Evolutionary conservation across 1,139 yeast genomes (phyloP), one percentile per base, ranked within the genome.

Genomic region (Kodamaea sp.): DNA sequence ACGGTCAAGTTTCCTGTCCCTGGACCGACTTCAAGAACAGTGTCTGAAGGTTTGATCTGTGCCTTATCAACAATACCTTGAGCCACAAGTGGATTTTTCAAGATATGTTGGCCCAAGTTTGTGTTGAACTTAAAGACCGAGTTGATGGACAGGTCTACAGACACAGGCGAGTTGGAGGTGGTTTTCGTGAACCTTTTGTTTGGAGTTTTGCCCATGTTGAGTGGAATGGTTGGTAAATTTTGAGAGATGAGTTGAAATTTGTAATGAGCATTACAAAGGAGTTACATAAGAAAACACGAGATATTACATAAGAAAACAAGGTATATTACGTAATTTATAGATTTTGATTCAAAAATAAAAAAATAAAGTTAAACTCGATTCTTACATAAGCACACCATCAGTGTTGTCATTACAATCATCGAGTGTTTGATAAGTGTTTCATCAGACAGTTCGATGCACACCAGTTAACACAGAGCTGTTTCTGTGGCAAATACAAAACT

Each of bases 1-100:
- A 92, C 96, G 0, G 99, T 94, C 64, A 92, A 73, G 58, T 92
- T 92, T 67, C 99, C 99, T 0, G 99, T 92, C 78, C 99, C 99
- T 1, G 99, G 98, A 55, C 99, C 99, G 39, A 92, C 97, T 69
- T 92, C 99, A 35, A 92, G 71, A 2, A 92, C 97, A 6, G 80
- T 79, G 57, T 92, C 99, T 32, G 95, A 84, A 2, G 97, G 97
- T 53, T 81, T 84, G 45, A 92, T 84, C 32, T 79, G 85, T 2
- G 98, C 97, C 58, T 94, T 94, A 62, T 92, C 98, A 27, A 92
- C 98, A 56, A 92, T 92, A 8, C 97, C 97, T 61, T 92, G 97
- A 3, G 98, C 97, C 26, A 94, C 95, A 38, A 89, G 71, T 2
- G 99, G 99, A 60, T 92, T 92, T 58, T 92, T 92, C 58, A 92